A percentile compares a stretch with the other conserved stretches of the same genome.
Conservation (phyloP, 108 stramenopile genomes). For the Parmales sp. region DNA sequence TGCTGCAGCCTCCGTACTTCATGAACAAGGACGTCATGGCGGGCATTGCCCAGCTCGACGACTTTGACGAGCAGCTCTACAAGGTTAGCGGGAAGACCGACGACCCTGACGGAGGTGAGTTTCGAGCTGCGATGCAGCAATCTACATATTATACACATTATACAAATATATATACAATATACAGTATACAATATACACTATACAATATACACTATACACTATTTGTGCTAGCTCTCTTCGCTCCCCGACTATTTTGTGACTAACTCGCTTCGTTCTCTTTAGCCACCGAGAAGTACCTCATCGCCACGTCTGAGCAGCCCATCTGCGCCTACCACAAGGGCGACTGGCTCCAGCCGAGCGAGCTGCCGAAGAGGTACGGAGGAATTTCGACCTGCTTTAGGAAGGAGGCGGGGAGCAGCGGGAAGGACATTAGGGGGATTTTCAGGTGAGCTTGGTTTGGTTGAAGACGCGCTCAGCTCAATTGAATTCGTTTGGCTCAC, state of each 20-base stretch:
- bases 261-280: slow-evolving; percentile 1
- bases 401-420: slow-evolving; percentile 96
- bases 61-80: slow-evolving; percentile 99
- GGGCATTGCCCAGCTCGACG: slow-evolving; percentile 95
- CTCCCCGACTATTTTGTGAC: neutral
- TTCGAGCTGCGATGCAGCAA: neutral
- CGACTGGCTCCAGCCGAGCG: slow-evolving; percentile 81
- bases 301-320: slow-evolving; percentile 99
- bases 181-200: neutral
- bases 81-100: slow-evolving; percentile 90
- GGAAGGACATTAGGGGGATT: slow-evolving; percentile 98
- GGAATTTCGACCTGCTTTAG: slow-evolving; percentile 99
- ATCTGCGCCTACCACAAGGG: slow-evolving; percentile 96
- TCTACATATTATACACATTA: no score
- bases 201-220: neutral
- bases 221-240: neutral
- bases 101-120: slow-evolving; percentile 58
- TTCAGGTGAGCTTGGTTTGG: no score
- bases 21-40: slow-evolving; percentile 99
- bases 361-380: slow-evolving; percentile 76
- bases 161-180: neutral
- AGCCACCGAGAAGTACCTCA: slow-evolving; percentile 88
- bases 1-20: slow-evolving; percentile 96
- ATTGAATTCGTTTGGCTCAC: no score
- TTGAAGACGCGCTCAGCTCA: no score